Evolutionary conservation across 2,329 filamentous ascomycete genomes (phyloP).

Genomic region (Triangularia setosa): DNA sequence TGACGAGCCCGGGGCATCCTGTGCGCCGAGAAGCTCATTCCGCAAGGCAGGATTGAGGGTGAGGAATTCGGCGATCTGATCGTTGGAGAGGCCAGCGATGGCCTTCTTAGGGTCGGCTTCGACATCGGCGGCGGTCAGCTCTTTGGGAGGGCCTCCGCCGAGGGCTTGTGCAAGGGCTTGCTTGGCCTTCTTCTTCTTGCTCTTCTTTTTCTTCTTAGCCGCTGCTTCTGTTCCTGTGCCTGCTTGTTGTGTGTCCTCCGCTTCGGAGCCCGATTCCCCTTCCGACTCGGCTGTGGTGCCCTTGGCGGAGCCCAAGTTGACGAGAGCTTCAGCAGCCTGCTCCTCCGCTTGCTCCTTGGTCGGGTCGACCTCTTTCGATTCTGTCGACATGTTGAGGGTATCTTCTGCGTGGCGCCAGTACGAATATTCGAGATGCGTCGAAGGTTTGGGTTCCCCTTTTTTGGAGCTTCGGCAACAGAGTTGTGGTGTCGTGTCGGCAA

Average conservation of each 20-base stretch:
- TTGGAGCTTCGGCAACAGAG: neutral
- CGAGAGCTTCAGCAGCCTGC: conserved; percentile 36
- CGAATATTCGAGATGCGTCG: neutral
- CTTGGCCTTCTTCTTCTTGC: conserved; percentile 60
- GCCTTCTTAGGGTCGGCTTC: conserved; percentile 46
- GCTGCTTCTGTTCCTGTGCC: conserved; percentile 28
- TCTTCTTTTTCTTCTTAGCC: conserved; percentile 63
- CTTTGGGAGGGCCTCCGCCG: conserved; percentile 18
- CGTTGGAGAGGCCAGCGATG: conserved; percentile 49
- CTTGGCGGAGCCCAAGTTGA: conserved; percentile 39
- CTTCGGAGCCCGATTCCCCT: conserved; percentile 42
- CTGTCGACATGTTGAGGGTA: conserved; percentile 42
- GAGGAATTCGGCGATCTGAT: conserved; percentile 63
- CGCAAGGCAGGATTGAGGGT: conserved; percentile 69
- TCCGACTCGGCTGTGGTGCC: conserved; percentile 44
- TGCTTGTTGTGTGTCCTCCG: conserved; percentile 35
- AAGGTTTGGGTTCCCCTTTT: neutral
- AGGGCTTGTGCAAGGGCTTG: conserved; percentile 38
- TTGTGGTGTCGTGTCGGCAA: neutral
- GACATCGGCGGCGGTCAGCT: conserved; percentile 23
- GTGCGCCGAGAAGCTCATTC: conserved; percentile 45
- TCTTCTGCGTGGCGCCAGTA: neutral
- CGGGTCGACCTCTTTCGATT: conserved; percentile 60
- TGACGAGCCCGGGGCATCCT: conserved; percentile 26
- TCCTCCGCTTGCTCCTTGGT: conserved; percentile 41